A percentile compares a stretch with the other conserved stretches of the same genome.
phyloP scores from a whole-genome alignment of 2,329 filamentous ascomycete species.

The Whalleya microplaca region DNA sequence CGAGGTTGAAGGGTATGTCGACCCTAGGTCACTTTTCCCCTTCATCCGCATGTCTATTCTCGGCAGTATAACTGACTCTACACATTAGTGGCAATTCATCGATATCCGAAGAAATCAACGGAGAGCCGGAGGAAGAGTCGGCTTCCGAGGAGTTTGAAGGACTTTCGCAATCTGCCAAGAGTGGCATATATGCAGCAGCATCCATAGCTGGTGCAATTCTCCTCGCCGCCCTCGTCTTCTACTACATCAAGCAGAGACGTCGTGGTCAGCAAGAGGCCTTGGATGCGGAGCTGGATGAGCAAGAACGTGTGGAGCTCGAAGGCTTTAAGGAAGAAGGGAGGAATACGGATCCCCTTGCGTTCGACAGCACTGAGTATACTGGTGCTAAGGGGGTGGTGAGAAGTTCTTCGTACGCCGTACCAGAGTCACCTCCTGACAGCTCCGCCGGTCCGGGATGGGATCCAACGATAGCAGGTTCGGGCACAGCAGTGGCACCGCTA shows the following conservation, averaged over 20 bases:
- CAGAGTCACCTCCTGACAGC: constrained; percentile 33
- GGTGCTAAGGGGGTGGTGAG: constrained; percentile 36
- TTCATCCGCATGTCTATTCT: not conserved
- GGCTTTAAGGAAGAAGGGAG: constrained; percentile 51
- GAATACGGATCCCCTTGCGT: constrained; percentile 51
- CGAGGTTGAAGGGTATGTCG: constrained; percentile 56
- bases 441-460: constrained; percentile 31
- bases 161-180: constrained; percentile 54
- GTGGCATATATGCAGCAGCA: constrained; percentile 55
- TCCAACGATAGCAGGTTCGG: constrained; percentile 18
- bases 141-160: constrained; percentile 58
- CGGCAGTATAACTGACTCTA: constrained; percentile 5
- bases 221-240: constrained; percentile 47
- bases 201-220: constrained; percentile 46
- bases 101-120: constrained; percentile 49
- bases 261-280: constrained; percentile 55
- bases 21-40: not conserved
- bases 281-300: constrained; percentile 48
- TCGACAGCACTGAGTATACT: constrained; percentile 44
- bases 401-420: constrained; percentile 39
- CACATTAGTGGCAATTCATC: constrained; percentile 60
- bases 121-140: constrained; percentile 44
- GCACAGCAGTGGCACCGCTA: constrained; percentile 30
- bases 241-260: constrained; percentile 59
- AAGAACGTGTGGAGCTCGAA: constrained; percentile 56